These are phyloP conservation scores for Isoetes engelmannii DNA, from an alignment of 83 land plant genomes.

Conservation along the genomic window DNA sequence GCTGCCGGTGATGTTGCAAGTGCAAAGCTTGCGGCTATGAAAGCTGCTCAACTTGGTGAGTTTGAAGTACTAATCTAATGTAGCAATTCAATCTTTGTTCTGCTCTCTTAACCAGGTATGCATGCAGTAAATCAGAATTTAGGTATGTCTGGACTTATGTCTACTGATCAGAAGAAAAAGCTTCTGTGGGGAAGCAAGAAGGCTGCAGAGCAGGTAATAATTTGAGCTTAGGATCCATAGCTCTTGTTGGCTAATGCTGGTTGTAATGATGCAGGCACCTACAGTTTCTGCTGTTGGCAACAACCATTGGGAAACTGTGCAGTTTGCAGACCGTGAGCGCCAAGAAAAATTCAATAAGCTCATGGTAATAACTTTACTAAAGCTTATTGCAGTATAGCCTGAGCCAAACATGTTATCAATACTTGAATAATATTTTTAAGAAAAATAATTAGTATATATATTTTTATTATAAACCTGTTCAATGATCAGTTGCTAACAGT, in stretches of 20 bases:
- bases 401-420: not conserved
- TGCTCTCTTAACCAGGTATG: not conserved
- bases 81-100: not conserved
- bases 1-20: conserved; percentile 21
- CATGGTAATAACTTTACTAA: conserved; percentile 59
- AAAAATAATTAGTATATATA: not conserved
- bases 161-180: conserved; percentile 92
- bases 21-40: conserved; percentile 33
- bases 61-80: not conserved
- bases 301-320: conserved; percentile 68
- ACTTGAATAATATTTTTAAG: not conserved
- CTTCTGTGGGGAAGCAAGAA: conserved; percentile 89
- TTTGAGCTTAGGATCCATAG: not conserved
- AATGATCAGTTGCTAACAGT: conserved; percentile 48
- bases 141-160: conserved; percentile 47
- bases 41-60: conserved; percentile 37
- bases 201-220: conserved; percentile 45
- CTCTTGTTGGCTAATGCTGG: not conserved
- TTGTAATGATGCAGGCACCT: conserved; percentile 23
- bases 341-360: conserved; percentile 98
- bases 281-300: conserved; percentile 31
- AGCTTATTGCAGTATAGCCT: not conserved
- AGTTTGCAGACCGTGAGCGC: conserved; percentile 70
- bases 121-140: conserved; percentile 79
- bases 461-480: not conserved